These are phyloP conservation scores for Colletotrichum horii DNA, from an alignment of 2,329 filamentous ascomycete genomes.

Conservation along the genomic window DNA sequence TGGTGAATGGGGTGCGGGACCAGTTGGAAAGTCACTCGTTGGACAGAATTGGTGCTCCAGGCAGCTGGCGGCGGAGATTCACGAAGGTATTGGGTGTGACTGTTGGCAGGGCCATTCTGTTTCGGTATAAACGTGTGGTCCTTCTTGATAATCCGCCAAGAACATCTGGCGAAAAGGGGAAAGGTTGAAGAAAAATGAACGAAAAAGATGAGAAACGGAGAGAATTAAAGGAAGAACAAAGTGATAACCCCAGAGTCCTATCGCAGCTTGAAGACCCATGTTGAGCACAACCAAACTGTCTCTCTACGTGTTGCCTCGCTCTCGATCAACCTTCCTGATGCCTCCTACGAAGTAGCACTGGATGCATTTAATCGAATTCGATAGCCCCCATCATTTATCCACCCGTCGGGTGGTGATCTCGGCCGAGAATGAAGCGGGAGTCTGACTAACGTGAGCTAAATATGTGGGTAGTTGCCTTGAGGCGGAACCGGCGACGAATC, in stretches of 20 bases:
- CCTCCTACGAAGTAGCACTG: not conserved
- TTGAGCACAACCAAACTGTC: not conserved
- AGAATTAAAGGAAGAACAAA: not conserved
- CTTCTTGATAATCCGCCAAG: not conserved
- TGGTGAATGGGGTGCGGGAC: not conserved
- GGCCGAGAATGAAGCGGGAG: not conserved
- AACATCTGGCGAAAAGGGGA: not conserved
- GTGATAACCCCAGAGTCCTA: not conserved
- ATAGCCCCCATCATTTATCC: not conserved
- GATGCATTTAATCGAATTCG: not conserved
- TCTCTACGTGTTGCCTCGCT: not conserved
- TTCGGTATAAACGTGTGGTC: not conserved
- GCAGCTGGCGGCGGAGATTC: not conserved
- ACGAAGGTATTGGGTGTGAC: not conserved
- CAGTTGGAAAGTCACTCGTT: not conserved
- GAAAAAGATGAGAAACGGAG: not conserved
- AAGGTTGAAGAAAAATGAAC: not conserved
- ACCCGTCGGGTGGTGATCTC: not conserved
- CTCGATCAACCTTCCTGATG: not conserved
- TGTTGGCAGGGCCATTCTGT: not conserved
- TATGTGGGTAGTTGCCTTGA: not conserved
- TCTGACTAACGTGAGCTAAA: not conserved
- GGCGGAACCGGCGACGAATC: not conserved
- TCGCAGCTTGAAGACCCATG: not conserved
- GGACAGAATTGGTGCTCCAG: not conserved